phyloP scores from a whole-genome alignment of 2,329 filamentous ascomycete genomes.

The Furcasterigmium furcatum region DNA sequence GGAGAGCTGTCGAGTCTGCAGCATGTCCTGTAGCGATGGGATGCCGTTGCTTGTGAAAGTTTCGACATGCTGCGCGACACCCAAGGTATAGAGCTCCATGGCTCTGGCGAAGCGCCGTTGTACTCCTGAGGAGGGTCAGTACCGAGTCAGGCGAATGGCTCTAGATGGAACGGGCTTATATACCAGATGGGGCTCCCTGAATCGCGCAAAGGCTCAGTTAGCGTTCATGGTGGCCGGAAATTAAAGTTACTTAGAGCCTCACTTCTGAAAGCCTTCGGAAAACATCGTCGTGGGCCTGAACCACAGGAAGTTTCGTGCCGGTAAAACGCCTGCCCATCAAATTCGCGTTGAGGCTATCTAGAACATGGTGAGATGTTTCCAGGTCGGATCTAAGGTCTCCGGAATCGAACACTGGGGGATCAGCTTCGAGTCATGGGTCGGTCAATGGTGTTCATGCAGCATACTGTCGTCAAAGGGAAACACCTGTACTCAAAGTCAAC shows the following conservation, averaged over 20 bases:
- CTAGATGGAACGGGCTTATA: no score
- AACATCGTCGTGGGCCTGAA: slow-evolving; percentile 13
- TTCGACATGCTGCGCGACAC: slow-evolving; percentile 14
- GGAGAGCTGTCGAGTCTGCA: slow-evolving; percentile 13
- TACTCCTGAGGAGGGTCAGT: slow-evolving; percentile 8
- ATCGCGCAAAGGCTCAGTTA: no score
- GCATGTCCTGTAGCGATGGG: slow-evolving; percentile 14
- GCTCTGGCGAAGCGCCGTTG: slow-evolving; percentile 11
- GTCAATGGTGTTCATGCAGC: background rate
- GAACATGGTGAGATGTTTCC: slow-evolving; percentile 8
- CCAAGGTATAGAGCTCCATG: slow-evolving; percentile 14
- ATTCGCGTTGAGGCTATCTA: slow-evolving; percentile 14
- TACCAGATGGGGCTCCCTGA: no score
- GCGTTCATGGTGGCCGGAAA: background rate
- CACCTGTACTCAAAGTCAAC: background rate
- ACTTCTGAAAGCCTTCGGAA: slow-evolving; percentile 2
- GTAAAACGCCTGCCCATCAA: slow-evolving; percentile 4
- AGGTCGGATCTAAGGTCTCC: slow-evolving; percentile 12
- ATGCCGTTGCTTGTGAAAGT: slow-evolving; percentile 4
- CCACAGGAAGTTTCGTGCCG: slow-evolving; percentile 6
- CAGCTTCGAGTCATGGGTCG: background rate
- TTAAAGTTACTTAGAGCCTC: background rate
- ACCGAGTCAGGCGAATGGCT: no score
- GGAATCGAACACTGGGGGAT: slow-evolving; percentile 16
- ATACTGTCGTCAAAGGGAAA: background rate